Evolutionary conservation across 1,284 basidiomycete species (phyloP).

Genomic region (Apiotrichum montevideense): DNA sequence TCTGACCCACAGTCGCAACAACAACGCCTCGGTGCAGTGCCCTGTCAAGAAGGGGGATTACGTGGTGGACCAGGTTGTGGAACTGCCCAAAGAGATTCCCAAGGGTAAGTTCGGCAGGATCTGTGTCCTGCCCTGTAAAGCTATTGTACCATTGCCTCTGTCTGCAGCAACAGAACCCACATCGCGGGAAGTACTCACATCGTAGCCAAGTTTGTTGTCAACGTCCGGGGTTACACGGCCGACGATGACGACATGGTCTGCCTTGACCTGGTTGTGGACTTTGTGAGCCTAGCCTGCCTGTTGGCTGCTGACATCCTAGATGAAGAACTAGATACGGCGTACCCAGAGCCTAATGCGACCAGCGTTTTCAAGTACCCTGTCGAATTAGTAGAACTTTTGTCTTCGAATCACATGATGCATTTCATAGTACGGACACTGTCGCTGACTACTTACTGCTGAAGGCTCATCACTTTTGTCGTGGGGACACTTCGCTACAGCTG

Average conservation of each 20-base stretch:
- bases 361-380: too few relatives aligned
- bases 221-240: constrained; percentile 65
- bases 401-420: too few relatives aligned
- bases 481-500: too few relatives aligned
- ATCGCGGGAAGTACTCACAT: not conserved
- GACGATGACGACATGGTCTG: constrained; percentile 76
- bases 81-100: constrained; percentile 82
- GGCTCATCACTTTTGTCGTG: too few relatives aligned
- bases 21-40: constrained; percentile 42
- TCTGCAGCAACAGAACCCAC: not conserved
- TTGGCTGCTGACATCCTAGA: not conserved
- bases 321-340: constrained; percentile 1
- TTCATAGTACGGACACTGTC: too few relatives aligned
- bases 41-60: constrained; percentile 62
- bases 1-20: constrained; percentile 19
- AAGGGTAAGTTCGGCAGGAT: constrained; percentile 54
- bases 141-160: not conserved
- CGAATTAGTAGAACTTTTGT: too few relatives aligned
- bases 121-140: not conserved
- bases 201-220: constrained; percentile 76
- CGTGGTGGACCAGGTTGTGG: constrained; percentile 67
- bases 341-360: too few relatives aligned
- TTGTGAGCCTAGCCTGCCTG: constrained; percentile 30
- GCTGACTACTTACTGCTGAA: too few relatives aligned
- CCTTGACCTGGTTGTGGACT: constrained; percentile 65